Percentiles rank a stretch among this genome's conserved stretches.
Evolutionary conservation across 768 basidiomycete species (phyloP).

Genomic region (Rhodotorula babjevae): DNA sequence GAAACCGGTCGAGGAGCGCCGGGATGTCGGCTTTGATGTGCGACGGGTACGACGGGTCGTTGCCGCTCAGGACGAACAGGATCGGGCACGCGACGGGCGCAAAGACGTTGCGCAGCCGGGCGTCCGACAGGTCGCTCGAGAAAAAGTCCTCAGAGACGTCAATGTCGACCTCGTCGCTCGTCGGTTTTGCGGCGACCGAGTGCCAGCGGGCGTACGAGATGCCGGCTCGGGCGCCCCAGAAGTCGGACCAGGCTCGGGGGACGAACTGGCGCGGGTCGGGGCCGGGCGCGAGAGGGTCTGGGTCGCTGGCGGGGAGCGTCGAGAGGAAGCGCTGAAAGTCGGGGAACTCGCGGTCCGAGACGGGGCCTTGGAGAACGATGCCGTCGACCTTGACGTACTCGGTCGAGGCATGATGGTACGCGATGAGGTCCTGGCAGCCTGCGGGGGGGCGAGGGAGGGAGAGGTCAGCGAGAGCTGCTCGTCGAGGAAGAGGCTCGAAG

Average conservation of each 20-base stretch:
- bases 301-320: no score
- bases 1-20: not conserved
- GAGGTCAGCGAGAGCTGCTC: not conserved
- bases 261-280: not conserved
- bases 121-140: slow-evolving; percentile 4
- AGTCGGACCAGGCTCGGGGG: not conserved
- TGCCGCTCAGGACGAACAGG: not conserved
- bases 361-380: slow-evolving; percentile 6
- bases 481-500: not conserved
- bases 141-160: slow-evolving; percentile 1
- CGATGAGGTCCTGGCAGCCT: slow-evolving; percentile 9
- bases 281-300: not conserved
- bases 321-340: not conserved
- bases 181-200: not conserved
- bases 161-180: not conserved
- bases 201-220: not conserved
- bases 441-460: not conserved
- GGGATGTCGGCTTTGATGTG: not conserved
- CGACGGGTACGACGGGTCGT: slow-evolving; percentile 1
- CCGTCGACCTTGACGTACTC: not conserved
- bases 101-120: not conserved
- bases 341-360: slow-evolving; percentile 2
- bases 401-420: not conserved
- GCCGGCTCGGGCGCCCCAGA: not conserved
- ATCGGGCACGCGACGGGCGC: not conserved